Base-by-base conservation (phyloP, 2,329 filamentous ascomycete species). In the Trichoderma brevicompactum region DNA sequence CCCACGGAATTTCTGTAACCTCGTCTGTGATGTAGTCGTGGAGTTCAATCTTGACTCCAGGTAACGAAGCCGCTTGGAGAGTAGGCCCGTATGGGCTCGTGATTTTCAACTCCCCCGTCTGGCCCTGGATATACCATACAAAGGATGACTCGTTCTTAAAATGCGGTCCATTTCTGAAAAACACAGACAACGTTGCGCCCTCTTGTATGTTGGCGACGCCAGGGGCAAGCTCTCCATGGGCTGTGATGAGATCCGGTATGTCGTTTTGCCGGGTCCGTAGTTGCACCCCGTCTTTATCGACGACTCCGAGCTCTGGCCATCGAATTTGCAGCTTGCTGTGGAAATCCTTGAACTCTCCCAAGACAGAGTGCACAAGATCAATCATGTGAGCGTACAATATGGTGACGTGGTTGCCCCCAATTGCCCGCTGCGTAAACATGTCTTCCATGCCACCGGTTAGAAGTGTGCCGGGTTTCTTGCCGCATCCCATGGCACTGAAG, bases 311-410 rank as follows among this genome's bases (percentile, higher is more conserved):
- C 15, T 44, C 48, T 46, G 59, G 59, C 59, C 59, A 62, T 44
- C 46, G 59, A 32, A 62, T 52, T 23, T 62, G 59, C 15, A 52
- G 28, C 2, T 34, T 19, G 28, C 38, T 44, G 2, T 53, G 59
- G 9, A 52, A 53, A 2, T 53, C 28, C 3, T 62, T 62, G 12
- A 53, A 62, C 38, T 62, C 59, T 10, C 59, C 59, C 23, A 62
- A 12, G 1, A 62, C 38, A 38, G 40, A 62, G 28, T 62, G 59
- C n/a, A 62, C 48, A 2, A 62, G 59, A 6, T 62, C 59, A n/a
- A 62, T 53, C 59, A 62, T 62, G 59, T 62, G 59, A 15, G 59
- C 59, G 9, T 62, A 62, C 59, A 53, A 2, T 1, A 62, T 36
- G 40, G 59, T 44, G 15, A 62, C 40, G 8, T 53, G 49, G 10